Evolutionary conservation across 805 yeast genomes (phyloP).

Genomic region (Kurtzmaniella cleridarum): DNA sequence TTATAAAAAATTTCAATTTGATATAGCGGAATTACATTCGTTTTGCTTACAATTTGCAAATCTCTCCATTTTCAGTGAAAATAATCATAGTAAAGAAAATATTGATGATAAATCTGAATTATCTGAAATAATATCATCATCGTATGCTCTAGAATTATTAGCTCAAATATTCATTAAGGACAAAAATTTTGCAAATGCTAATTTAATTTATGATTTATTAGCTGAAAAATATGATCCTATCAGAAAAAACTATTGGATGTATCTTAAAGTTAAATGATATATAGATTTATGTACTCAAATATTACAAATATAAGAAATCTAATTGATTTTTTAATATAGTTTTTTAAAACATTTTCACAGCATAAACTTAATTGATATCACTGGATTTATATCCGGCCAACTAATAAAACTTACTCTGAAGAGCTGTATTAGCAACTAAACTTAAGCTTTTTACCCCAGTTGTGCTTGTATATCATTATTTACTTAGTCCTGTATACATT

Average conservation of each 20-base stretch:
- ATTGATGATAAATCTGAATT: constrained; percentile 13
- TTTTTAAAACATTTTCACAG: too few relatives aligned
- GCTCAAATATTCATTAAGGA: constrained; percentile 42
- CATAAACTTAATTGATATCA: too few relatives aligned
- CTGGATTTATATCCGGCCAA: too few relatives aligned
- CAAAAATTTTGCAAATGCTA: constrained; percentile 27
- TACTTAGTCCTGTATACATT: too few relatives aligned
- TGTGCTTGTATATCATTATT: too few relatives aligned
- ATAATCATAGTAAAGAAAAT: constrained; percentile 8
- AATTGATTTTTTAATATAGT: too few relatives aligned
- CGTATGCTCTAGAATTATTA: constrained; percentile 60
- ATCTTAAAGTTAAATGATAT: constrained; percentile 13
- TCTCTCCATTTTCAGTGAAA: constrained; percentile 8
- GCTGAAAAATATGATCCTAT: constrained; percentile 55
- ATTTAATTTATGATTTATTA: constrained; percentile 46
- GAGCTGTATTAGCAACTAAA: too few relatives aligned
- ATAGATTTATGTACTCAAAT: too few relatives aligned
- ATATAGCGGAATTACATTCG: constrained; percentile 34
- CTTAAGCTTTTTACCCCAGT: too few relatives aligned
- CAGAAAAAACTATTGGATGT: constrained; percentile 58
- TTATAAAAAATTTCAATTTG: constrained; percentile 18
- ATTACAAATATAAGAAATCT: too few relatives aligned
- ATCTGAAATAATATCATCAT: constrained; percentile 33
- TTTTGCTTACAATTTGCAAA: constrained; percentile 43
- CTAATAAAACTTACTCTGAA: too few relatives aligned